A percentile compares a stretch with the other conserved stretches of the same genome.
Evolutionary conservation across 768 basidiomycete species (phyloP).

Genomic region (Mycena olivaceomarginata): DNA sequence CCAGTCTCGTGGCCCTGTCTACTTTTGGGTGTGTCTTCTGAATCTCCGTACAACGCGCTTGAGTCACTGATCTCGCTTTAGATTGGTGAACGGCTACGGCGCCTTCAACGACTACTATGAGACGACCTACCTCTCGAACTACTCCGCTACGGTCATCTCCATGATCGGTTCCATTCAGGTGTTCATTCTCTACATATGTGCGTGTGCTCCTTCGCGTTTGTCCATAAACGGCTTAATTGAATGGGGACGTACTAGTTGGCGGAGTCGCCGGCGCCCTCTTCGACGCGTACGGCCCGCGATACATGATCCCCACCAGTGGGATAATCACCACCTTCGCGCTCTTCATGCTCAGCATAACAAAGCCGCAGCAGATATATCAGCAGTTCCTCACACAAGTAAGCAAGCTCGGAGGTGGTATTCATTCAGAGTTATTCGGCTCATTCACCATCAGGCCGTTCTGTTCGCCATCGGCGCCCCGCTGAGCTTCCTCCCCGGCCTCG

Average conservation of each 20-base stretch:
- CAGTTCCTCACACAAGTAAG: conserved; percentile 49
- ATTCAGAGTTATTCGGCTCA: not conserved
- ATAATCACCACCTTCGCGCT: conserved; percentile 46
- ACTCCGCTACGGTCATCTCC: conserved; percentile 51
- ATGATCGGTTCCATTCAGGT: conserved; percentile 56
- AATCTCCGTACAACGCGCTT: not conserved
- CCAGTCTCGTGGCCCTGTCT: conserved; percentile 38
- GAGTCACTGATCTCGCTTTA: not conserved
- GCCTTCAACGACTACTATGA: conserved; percentile 60
- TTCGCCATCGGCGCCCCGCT: conserved; percentile 47
- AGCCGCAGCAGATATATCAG: conserved; percentile 52
- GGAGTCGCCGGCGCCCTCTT: conserved; percentile 49
- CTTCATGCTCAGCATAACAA: conserved; percentile 51
- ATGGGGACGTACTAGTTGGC: conserved; percentile 33
- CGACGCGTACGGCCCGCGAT: conserved; percentile 46
- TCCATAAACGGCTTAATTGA: too few species aligned
- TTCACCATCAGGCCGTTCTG: conserved; percentile 38
- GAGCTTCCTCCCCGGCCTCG: conserved; percentile 58
- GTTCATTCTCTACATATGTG: conserved; percentile 50
- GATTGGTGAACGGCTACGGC: conserved; percentile 56
- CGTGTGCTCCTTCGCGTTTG: not conserved
- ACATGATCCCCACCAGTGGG: conserved; percentile 49
- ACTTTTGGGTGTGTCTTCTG: conserved; percentile 45
- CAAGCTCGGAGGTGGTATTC: too few species aligned
- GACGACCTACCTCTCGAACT: conserved; percentile 49